Conservation (phyloP, 2,329 filamentous ascomycete species). For the Colletotrichum incanum region DNA sequence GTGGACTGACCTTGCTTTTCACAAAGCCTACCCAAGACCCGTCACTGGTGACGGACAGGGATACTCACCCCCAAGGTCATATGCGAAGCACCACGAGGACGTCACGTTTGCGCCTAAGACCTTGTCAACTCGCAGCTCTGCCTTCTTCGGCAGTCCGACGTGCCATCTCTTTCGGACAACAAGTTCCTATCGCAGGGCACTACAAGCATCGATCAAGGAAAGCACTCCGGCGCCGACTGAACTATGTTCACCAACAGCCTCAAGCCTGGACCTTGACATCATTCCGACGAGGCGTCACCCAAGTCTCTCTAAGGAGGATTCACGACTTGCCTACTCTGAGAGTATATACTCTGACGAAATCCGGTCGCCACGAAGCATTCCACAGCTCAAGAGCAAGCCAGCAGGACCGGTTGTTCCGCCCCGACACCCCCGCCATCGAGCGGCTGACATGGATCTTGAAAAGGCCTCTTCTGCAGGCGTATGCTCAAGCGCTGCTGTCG, state of each 20-base stretch:
- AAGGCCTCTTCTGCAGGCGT: background rate
- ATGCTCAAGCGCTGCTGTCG: background rate
- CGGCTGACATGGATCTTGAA: no score
- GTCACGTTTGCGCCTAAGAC: conserved; percentile 47
- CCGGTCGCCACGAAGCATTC: background rate
- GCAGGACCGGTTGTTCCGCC: background rate
- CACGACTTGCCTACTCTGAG: conserved; percentile 59
- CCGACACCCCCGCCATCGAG: background rate
- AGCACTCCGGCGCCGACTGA: conserved; percentile 49
- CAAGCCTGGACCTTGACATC: conserved; percentile 56
- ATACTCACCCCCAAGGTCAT: background rate
- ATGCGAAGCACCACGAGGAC: conserved; percentile 12
- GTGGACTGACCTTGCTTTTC: background rate
- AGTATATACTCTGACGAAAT: conserved; percentile 64
- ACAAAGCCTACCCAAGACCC: conserved; percentile 10
- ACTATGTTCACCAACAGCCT: conserved; percentile 42
- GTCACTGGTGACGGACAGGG: background rate
- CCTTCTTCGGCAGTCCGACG: conserved; percentile 67
- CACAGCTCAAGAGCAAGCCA: background rate
- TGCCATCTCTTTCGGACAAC: conserved; percentile 68
- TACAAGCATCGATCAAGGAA: conserved; percentile 63
- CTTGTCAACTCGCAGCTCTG: conserved; percentile 61
- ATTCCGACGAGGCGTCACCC: conserved; percentile 54
- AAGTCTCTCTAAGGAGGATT: conserved; percentile 59
- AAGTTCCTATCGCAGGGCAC: conserved; percentile 69